Evolutionary conservation across 2,329 filamentous ascomycete genomes (phyloP).

Genomic region (Trichoderma atroviride): DNA sequence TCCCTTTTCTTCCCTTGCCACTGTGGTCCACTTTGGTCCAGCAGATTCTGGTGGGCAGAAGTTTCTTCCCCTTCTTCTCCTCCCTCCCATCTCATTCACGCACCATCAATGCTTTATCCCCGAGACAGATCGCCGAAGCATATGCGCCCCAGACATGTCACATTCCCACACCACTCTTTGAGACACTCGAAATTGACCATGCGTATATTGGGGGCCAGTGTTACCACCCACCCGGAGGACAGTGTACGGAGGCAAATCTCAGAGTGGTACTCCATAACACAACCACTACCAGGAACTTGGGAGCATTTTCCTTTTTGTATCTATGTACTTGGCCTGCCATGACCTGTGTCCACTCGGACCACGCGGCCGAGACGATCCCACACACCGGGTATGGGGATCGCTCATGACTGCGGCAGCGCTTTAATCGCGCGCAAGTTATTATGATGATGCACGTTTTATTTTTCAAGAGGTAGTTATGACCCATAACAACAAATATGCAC

Average conservation of each 20-base stretch:
- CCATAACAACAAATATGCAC: not conserved
- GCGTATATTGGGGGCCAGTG: not conserved
- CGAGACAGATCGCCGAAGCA: conserved; percentile 16
- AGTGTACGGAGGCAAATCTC: not conserved
- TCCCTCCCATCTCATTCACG: not conserved
- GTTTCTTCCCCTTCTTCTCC: not conserved
- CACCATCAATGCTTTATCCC: not conserved
- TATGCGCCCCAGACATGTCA: conserved; percentile 18
- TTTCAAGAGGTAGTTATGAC: not conserved
- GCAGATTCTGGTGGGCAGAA: conserved; percentile 2
- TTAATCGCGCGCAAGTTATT: not conserved
- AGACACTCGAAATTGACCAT: conserved; percentile 18
- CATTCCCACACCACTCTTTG: conserved; percentile 18
- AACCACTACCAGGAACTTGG: conserved; percentile 13
- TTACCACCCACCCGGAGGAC: not conserved
- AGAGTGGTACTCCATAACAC: not conserved
- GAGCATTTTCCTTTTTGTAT: not conserved
- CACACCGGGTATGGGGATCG: conserved; percentile 18
- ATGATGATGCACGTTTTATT: not conserved
- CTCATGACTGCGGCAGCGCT: not conserved
- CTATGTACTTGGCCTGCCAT: not conserved
- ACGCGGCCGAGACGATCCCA: conserved; percentile 12
- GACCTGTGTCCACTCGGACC: not conserved
- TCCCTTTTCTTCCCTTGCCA: not conserved
- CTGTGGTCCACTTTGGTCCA: not conserved